Percentiles rank a stretch among this genome's conserved stretches.
Conservation (phyloP, 1,139 yeast genomes). For the Nakaseomyces delphensis region DNA sequence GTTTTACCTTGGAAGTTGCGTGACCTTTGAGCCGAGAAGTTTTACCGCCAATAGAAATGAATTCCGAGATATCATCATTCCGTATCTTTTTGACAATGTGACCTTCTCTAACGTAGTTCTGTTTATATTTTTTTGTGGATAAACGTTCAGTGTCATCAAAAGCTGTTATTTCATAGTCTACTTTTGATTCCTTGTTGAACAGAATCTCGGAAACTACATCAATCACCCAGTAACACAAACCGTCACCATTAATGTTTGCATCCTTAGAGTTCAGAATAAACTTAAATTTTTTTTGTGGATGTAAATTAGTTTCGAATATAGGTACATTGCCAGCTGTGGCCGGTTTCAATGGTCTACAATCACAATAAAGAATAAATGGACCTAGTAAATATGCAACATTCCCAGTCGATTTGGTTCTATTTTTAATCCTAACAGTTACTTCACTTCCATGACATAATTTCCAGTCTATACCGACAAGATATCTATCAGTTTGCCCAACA, state of each 20-base stretch:
- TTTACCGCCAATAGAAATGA: conserved; percentile 6
- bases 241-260: not conserved
- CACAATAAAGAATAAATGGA: conserved; percentile 82
- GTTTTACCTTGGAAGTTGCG: conserved; percentile 9
- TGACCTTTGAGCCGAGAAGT: conserved; percentile 8
- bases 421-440: conserved; percentile 38
- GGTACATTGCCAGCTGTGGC: conserved; percentile 43
- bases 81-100: conserved; percentile 45
- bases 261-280: not conserved
- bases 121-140: not conserved
- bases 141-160: conserved; percentile 38
- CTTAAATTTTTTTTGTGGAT: conserved; percentile 54
- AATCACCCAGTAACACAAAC: conserved; percentile 60
- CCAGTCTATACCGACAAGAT: conserved; percentile 33
- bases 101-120: conserved; percentile 6
- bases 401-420: conserved; percentile 63
- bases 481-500: conserved; percentile 53
- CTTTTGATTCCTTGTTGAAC: conserved; percentile 60
- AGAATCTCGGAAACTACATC: conserved; percentile 82
- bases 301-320: conserved; percentile 60
- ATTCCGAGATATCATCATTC: conserved; percentile 63
- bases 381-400: conserved; percentile 88
- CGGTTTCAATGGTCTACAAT: conserved; percentile 58
- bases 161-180: conserved; percentile 60
- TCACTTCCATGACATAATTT: not conserved